Percentiles rank a stretch among this genome's conserved stretches.
These are phyloP conservation scores for Primulina eburnea DNA, from an alignment of 257 asterid species.

Conservation along the genomic window DNA sequence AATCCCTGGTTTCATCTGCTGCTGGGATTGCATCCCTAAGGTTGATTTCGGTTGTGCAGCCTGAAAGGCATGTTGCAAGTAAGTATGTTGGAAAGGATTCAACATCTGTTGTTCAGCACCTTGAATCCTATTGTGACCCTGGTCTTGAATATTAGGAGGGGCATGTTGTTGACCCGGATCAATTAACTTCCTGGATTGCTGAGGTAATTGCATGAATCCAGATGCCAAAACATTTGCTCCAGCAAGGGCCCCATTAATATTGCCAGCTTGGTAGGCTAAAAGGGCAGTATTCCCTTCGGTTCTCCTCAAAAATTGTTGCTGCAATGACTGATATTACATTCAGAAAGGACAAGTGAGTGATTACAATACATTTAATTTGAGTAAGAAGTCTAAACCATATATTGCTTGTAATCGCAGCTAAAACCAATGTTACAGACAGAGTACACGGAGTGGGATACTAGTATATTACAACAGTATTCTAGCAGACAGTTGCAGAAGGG, in stretches of 20 bases:
- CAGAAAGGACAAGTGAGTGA: slow-evolving; percentile 12
- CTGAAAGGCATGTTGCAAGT: slow-evolving; percentile 72
- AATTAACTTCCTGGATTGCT: slow-evolving; percentile 68
- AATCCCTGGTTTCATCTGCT: slow-evolving; percentile 70
- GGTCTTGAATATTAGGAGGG: slow-evolving; percentile 62
- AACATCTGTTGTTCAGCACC: slow-evolving; percentile 69
- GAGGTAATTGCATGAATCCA: slow-evolving; percentile 72
- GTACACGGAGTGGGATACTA: background rate
- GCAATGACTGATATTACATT: slow-evolving; percentile 53
- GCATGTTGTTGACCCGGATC: slow-evolving; percentile 74
- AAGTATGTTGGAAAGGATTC: slow-evolving; percentile 85
- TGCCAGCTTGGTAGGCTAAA: slow-evolving; percentile 76
- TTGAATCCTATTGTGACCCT: slow-evolving; percentile 70
- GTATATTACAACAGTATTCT: background rate
- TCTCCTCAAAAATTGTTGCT: slow-evolving; percentile 76
- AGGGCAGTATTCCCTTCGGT: slow-evolving; percentile 79
- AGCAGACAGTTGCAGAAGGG: background rate
- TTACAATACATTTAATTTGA: slow-evolving; percentile 13
- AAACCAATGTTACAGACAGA: background rate
- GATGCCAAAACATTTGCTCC: slow-evolving; percentile 61
- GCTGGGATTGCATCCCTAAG: slow-evolving; percentile 68
- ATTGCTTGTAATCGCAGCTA: slow-evolving; percentile 6
- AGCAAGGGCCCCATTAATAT: slow-evolving; percentile 60
- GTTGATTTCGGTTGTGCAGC: slow-evolving; percentile 76
- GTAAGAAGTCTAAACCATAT: slow-evolving; percentile 17